Base-by-base conservation (phyloP, 1,139 yeast genomes). In the Suhomyces kunorum region DNA sequence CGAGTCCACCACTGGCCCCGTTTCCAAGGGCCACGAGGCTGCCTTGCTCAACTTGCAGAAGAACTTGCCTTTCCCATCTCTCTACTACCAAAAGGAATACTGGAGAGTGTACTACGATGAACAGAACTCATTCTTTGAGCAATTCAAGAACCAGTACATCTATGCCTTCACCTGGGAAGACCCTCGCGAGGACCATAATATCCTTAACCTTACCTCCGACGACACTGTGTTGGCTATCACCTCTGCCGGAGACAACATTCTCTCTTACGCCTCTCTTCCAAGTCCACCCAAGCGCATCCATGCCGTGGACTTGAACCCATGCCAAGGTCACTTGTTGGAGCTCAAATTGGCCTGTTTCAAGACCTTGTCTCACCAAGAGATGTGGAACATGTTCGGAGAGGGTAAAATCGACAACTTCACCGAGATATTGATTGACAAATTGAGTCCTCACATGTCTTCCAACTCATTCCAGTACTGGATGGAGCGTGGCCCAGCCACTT, bases 141-240 rank as follows among this genome's bases (percentile, higher is more conserved):
- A 85, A 59, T 86, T 86, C 68, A 80, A 76, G 44, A 74, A 83
- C 57, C 89, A 85, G 63, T 86, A 84, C 60, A 86, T 86, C 44
- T 86, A 86, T 57, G 90, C 95, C 3, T 86, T 86, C 63, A 86
- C 94, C 8, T 86, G 95, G 95, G 95, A 86, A 63, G 95, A 86
- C 58, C 95, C 95, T 24, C 74, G 85, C 43, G 94, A 84, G 62
- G 95, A 86, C 62, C 76, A 80, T 48, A 72, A 74, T 32, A 81
- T 86, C 44, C 71, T 86, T 51, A 74, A 80, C 37, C 70, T 86
- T 52, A 68, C 71, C 28, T 64, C 78, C 12, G 71, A 76, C 23
- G 95, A 86, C 54, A 83, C 87, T 1, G 87, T 86, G 8, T 71
- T 86, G 52, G 92, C 92, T 18, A 86, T 86, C 44, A 85, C 95